Evolutionary conservation across 345 rosid genomes (phyloP).

Genomic region (Excoecaria agallocha): DNA sequence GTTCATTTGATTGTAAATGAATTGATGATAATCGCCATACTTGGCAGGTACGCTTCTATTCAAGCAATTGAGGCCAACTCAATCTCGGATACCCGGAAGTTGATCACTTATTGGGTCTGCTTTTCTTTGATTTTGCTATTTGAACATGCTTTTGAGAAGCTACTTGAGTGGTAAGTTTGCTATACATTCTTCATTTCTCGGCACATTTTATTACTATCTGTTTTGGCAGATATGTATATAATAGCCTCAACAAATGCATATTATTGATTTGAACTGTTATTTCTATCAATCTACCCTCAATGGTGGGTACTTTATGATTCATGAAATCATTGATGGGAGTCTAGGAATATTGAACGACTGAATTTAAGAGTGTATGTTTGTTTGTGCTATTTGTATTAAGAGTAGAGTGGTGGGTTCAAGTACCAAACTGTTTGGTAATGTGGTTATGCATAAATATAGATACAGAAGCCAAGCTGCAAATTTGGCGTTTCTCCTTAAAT

Average conservation of each 20-base stretch:
- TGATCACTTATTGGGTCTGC: constrained; percentile 37
- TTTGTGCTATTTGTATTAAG: neutral
- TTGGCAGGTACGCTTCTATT: constrained; percentile 34
- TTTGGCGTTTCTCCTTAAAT: neutral
- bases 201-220: neutral
- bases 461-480: no score
- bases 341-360: no score
- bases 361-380: no score
- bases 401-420: neutral
- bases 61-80: constrained; percentile 36
- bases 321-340: no score
- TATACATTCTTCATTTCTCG: neutral
- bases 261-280: no score
- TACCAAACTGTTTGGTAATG: neutral
- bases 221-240: neutral
- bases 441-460: no score
- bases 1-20: neutral
- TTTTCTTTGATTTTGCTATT: constrained; percentile 35
- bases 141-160: constrained; percentile 25
- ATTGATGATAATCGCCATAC: neutral
- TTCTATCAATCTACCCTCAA: no score
- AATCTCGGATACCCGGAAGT: constrained; percentile 22
- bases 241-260: no score
- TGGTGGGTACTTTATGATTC: no score
- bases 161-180: constrained; percentile 33